These are phyloP conservation scores for Plasmodium blacklocki DNA, from an alignment of 169 alveolate species.

Conservation along the genomic window DNA sequence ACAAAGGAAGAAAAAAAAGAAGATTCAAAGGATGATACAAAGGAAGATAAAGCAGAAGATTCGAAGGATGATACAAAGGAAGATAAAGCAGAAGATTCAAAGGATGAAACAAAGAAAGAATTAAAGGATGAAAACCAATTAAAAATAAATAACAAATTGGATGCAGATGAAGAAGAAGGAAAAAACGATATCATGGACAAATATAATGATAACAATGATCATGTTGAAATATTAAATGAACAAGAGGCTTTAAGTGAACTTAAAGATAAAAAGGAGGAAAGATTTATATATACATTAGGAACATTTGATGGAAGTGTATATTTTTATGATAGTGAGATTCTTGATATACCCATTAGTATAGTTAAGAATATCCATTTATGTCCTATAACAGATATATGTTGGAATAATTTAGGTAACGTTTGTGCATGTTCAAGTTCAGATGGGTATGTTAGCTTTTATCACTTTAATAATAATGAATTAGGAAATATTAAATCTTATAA, in stretches of 20 bases:
- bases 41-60: constrained; percentile 7
- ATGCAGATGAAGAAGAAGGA: constrained; percentile 40
- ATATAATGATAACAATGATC: neutral
- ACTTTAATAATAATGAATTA: constrained; percentile 89
- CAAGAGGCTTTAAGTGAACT: constrained; percentile 77
- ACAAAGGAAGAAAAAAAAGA: constrained; percentile 2
- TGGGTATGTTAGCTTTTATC: constrained; percentile 92
- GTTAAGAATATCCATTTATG: constrained; percentile 93
- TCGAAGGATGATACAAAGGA: constrained; percentile 5
- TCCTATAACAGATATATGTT: constrained; percentile 94
- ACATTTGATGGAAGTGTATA: constrained; percentile 91
- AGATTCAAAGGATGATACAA: neutral
- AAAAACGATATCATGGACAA: constrained; percentile 1
- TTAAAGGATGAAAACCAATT: constrained; percentile 9
- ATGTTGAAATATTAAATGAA: constrained; percentile 58
- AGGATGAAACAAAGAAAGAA: neutral
- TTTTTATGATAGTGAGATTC: constrained; percentile 89
- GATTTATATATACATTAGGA: constrained; percentile 88
- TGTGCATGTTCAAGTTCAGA: constrained; percentile 94
- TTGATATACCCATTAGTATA: constrained; percentile 91
- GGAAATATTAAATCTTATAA: constrained; percentile 82
- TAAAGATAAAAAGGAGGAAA: constrained; percentile 84
- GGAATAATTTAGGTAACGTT: constrained; percentile 93
- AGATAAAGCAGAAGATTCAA: neutral
- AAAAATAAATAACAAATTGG: constrained; percentile 33